These are phyloP conservation scores for Coemansia sp. DNA, from an alignment of 192 early-diverging fungal species.

Conservation along the genomic window DNA sequence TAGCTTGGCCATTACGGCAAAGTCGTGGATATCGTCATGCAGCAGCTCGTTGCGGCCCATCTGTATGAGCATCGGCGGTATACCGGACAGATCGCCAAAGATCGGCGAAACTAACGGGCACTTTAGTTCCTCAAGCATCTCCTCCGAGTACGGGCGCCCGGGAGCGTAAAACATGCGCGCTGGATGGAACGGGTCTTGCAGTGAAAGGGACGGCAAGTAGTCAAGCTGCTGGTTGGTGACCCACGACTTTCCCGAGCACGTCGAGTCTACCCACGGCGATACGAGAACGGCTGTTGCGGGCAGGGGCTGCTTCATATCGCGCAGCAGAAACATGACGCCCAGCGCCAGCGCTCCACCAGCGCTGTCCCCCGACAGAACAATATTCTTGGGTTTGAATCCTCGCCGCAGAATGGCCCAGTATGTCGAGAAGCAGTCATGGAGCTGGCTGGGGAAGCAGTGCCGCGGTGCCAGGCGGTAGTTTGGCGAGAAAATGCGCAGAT, in stretches of 20 bases:
- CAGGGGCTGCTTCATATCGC: conserved; percentile 11
- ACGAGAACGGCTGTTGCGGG: conserved; percentile 15
- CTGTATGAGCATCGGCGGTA: conserved; percentile 44
- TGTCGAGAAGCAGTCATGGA: conserved; percentile 74
- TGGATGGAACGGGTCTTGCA: conserved; percentile 35
- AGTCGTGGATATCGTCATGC: conserved; percentile 28
- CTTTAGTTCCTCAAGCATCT: conserved; percentile 22
- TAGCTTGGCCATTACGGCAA: too few species aligned
- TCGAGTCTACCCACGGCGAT: conserved; percentile 44
- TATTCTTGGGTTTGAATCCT: conserved; percentile 35
- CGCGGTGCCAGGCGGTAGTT: conserved; percentile 40
- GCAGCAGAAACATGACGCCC: conserved; percentile 17
- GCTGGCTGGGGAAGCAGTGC: conserved; percentile 49
- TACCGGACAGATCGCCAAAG: conserved; percentile 18
- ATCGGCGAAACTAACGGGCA: conserved; percentile 41
- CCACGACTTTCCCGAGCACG: conserved; percentile 37
- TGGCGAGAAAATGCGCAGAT: conserved; percentile 35
- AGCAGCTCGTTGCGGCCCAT: conserved; percentile 38
- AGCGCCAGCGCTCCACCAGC: conserved; percentile 36
- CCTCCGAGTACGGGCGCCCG: conserved; percentile 8
- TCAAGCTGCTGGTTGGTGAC: conserved; percentile 11
- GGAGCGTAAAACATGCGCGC: conserved; percentile 40
- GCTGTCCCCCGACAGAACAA: conserved; percentile 40
- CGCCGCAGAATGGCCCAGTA: conserved; percentile 59
- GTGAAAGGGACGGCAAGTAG: conserved; percentile 21